These are phyloP conservation scores for Chaetomidium leptoderma DNA, from an alignment of 495 filamentous ascomycete species.

Conservation along the genomic window DNA sequence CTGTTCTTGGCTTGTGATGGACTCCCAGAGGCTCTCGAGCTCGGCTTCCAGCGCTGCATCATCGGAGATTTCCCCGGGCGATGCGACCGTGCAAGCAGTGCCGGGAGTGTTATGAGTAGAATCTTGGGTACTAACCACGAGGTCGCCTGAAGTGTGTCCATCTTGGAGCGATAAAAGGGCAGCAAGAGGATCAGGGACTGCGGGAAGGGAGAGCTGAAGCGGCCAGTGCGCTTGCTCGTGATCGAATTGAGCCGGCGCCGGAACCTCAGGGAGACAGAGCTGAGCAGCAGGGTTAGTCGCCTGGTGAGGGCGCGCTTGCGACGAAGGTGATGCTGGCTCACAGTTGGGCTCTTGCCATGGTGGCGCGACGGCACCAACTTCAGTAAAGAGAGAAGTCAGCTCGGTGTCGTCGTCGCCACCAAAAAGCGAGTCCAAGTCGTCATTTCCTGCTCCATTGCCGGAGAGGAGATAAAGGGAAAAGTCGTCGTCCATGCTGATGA, in stretches of 20 bases:
- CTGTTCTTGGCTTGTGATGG: conserved; percentile 9
- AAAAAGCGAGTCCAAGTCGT: conserved; percentile 27
- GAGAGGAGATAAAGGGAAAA: background rate
- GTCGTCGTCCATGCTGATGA: conserved; percentile 9
- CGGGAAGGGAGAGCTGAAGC: conserved; percentile 19
- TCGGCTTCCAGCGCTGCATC: conserved; percentile 17
- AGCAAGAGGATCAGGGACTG: conserved; percentile 28
- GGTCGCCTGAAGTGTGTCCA: conserved; percentile 32
- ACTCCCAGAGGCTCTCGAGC: conserved; percentile 12
- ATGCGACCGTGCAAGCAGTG: background rate
- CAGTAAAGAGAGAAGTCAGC: conserved; percentile 24
- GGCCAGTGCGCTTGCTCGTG: background rate
- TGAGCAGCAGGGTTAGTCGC: conserved; percentile 16
- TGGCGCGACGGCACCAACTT: conserved; percentile 12
- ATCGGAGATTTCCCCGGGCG: conserved; percentile 5
- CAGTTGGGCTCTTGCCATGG: background rate
- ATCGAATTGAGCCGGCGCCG: background rate
- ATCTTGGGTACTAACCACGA: conserved; percentile 30
- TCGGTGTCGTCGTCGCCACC: conserved; percentile 20
- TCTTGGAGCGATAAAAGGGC: conserved; percentile 22
- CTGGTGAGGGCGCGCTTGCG: conserved; percentile 8
- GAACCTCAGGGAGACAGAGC: conserved; percentile 6
- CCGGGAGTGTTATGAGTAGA: conserved; percentile 8
- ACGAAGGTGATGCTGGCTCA: conserved; percentile 15
- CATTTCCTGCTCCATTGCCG: conserved; percentile 2